Evolutionary conservation across 2,329 filamentous ascomycete genomes (phyloP).

Genomic region (Sporothrix sp.): DNA sequence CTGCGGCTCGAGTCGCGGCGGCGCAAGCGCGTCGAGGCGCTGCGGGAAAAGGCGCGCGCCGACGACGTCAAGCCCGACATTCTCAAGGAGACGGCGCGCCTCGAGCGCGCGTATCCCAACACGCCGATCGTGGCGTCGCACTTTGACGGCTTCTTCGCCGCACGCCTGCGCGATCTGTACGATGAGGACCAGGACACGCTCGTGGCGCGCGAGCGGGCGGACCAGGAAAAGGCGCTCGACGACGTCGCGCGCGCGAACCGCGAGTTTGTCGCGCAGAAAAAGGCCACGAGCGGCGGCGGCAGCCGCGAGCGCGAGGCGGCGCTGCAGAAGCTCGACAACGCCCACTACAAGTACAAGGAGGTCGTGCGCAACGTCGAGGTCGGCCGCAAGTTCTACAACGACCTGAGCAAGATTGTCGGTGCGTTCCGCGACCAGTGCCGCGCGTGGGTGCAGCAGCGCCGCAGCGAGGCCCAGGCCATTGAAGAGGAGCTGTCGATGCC

Average conservation of each 20-base stretch:
- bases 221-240: conserved; percentile 63
- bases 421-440: conserved; percentile 68
- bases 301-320: conserved; percentile 67
- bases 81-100: conserved; percentile 67
- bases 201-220: conserved; percentile 59
- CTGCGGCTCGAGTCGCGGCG: conserved; percentile 72
- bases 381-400: conserved; percentile 93
- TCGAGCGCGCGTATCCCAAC: conserved; percentile 79
- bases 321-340: conserved; percentile 78
- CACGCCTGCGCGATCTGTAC: conserved; percentile 65
- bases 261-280: conserved; percentile 59
- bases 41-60: conserved; percentile 68
- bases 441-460: conserved; percentile 68
- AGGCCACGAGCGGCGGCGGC: conserved; percentile 47
- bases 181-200: conserved; percentile 60
- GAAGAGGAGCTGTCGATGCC: conserved; percentile 57
- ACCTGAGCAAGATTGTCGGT: conserved; percentile 77
- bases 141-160: conserved; percentile 85
- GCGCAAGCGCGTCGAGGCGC: conserved; percentile 64
- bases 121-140: conserved; percentile 78
- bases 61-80: conserved; percentile 88
- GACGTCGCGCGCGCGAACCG: conserved; percentile 67
- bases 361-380: conserved; percentile 85
- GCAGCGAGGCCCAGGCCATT: conserved; percentile 68
- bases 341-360: conserved; percentile 94